Evolutionary conservation across 2,329 filamentous ascomycete genomes (phyloP).

Genomic region (Pseudogymnoascus sp.): DNA sequence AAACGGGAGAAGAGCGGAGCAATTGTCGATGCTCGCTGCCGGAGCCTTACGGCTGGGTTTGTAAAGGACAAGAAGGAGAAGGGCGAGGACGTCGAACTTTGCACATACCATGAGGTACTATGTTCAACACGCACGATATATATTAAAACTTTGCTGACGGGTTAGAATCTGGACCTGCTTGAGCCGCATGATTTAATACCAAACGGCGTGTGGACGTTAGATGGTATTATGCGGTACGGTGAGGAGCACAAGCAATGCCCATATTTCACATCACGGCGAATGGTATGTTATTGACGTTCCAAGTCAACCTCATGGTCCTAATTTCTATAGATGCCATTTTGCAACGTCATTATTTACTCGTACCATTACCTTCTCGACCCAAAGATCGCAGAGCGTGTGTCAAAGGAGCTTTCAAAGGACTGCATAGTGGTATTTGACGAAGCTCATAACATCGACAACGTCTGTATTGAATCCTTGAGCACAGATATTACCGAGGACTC

Average conservation of each 20-base stretch:
- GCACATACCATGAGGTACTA: slow-evolving; percentile 81
- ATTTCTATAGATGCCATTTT: slow-evolving; percentile 75
- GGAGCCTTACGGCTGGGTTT: slow-evolving; percentile 91
- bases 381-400: slow-evolving; percentile 93
- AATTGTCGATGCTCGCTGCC: slow-evolving; percentile 90
- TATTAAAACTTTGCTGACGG: slow-evolving; percentile 9
- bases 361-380: slow-evolving; percentile 97
- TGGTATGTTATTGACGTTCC: slow-evolving; percentile 51
- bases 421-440: slow-evolving; percentile 99
- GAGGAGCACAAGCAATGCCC: slow-evolving; percentile 96
- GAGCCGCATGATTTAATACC: slow-evolving; percentile 93
- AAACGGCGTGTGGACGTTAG: slow-evolving; percentile 91
- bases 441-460: slow-evolving; percentile 98
- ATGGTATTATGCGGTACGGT: slow-evolving; percentile 79
- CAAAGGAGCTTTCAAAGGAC: slow-evolving; percentile 91
- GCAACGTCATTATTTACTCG: slow-evolving; percentile 99
- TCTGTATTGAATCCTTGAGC: slow-evolving; percentile 94
- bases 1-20: slow-evolving; percentile 92
- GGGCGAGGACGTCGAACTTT: slow-evolving; percentile 88
- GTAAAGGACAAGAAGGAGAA: slow-evolving; percentile 96
- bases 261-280: slow-evolving; percentile 89
- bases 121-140: background rate
- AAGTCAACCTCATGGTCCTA: slow-evolving; percentile 9
- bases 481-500: slow-evolving; percentile 97
- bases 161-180: slow-evolving; percentile 79